Evolutionary conservation across 805 yeast genomes (phyloP), one percentile per base, ranked within the genome.

Genomic region (Starmerella stellata): DNA sequence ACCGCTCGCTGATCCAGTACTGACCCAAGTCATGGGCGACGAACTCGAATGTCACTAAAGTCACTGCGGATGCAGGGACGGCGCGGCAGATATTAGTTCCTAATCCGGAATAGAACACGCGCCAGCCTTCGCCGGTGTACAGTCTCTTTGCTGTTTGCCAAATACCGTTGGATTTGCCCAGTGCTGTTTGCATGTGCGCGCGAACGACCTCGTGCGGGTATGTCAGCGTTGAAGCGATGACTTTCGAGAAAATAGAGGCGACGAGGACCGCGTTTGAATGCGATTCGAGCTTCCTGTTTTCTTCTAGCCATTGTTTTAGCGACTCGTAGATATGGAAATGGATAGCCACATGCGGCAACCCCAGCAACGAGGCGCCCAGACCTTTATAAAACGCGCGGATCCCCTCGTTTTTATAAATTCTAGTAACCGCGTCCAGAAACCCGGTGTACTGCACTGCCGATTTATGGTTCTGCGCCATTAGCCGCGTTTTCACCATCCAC

Each of bases 141-240:
- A 78, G 66, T 15, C 51, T 53, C 35, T 48, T 42, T 17, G 53
- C 51, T n/a, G 65, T 60, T 20, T 48, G 49, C 30, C 57, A 21
- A 29, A 62, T 51, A 30, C 64, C 64, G 17, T 52, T 43, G 42
- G 56, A 59, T 42, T 52, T 49, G 35, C 30, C 28, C 14, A 38
- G 21, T 20, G 35, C 29, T 45, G 79, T 70, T 60, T 87, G 98
- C 70, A 83, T 69, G 51, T 96, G 68, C 11, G 96, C 85, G 50
- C 98, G 68, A 36, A 90, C 64, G 24, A 87, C 85, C 57, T 87
- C 98, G 60, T 87, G 98, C 2, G 98, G 96, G 54, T 87, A 87
- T 0, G 96, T 87, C 38, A 81, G 65, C 1, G 81, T 66, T 35
- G 90, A 75, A 3, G 96, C 96, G 37, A 77, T 64, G 78, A 85